Evolutionary conservation across 192 early-diverging fungal species (phyloP), one percentile per base, ranked within the genome.

Genomic region (Entophlyctis luteolus): DNA sequence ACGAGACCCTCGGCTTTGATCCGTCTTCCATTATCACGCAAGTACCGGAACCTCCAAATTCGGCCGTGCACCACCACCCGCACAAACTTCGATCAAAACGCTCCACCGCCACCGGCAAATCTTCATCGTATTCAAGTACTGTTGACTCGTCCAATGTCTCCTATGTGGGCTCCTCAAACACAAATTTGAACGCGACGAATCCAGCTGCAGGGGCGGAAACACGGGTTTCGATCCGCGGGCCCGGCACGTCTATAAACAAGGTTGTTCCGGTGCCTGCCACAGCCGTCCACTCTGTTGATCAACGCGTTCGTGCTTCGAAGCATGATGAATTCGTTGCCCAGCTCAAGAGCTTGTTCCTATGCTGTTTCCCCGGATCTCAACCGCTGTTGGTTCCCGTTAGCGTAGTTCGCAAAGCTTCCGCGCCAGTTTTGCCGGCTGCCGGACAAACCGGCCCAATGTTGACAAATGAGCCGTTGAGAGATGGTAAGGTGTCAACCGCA

Each of bases 11-110:
- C 25, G 57, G 57, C 57, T 59, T 59, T 23, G 57, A 59, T 23
- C 57, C 57, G 33, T 59, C 57, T 12, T 23, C 23, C 6, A 23
- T 59, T 16, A 36, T 59, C 57, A 59, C 57, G 37, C 57, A 59
- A 23, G 57, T 59, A 4, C 20, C 57, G 8, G 36, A 59, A 23
- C 57, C 57, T 18, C 5, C 57, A 22, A 20, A 4, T 5, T 6
- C 33, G 12, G 4, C 33, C 36, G 36, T 59, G 16, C 34, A 59
- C 36, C 57, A 59, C 57, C 34, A 59, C n/a, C 57, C 57, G 34
- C 38, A 36, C 38, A 59, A 37, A 8, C 57, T 55, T 16, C 57
- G 36, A 16, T 27, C 10, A 12, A 12, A 8, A 4, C 23, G 6
- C 28, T 10, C 28, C 57, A 5, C n/a, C 38, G n/a, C 29, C 37